Base-by-base conservation (phyloP, 805 yeast species). In the Helenozyma baotianmanensis region DNA sequence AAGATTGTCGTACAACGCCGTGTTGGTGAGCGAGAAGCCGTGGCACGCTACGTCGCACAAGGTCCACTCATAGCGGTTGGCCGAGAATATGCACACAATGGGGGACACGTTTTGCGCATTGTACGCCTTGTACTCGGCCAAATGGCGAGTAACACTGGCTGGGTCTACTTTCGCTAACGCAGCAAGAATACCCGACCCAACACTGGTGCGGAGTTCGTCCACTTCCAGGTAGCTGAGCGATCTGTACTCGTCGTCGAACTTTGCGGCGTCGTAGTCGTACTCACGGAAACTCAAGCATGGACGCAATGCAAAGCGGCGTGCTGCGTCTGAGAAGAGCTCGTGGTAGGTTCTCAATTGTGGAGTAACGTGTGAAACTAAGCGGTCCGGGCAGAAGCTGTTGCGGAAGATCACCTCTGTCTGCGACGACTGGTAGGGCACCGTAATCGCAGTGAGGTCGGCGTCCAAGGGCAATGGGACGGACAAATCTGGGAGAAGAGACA, bases 131-230 rank as follows among this genome's bases (percentile, higher is more conserved):
- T 25, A 25, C 4, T 21, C n/a, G 3, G 26, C 22, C 14, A 38
- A 33, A 33, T 67, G 70, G 29, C 45, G 40, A 21, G 48, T 45
- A 32, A 58, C 30, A n/a, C 38, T 36, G 31, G 38, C 55, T 3
- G 54, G 54, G 25, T 53, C 13, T 9, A 19, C 23, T 4, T 51
- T 25, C 47, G 43, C 19, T 33, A 41, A 21, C 76, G 73, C 22
- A 33, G 35, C 34, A 23, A 48, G 23, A n/a, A 48, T 30, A 69
- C 86, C 88, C 9, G 80, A 54, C 4, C 84, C 88, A 18, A 78
- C 60, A 32, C 62, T 46, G 24, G 58, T 56, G 31, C 75, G 67
- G 37, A 76, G 59, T 18, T 50, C 41, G 12, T 66, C 64, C 16
- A 74, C 64, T 32, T 64, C 53, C 5, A 38, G 46, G 47, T 67